Evolutionary conservation across 139 green algal species (phyloP).

Genomic region (Raphidocelis subcapitata): DNA sequence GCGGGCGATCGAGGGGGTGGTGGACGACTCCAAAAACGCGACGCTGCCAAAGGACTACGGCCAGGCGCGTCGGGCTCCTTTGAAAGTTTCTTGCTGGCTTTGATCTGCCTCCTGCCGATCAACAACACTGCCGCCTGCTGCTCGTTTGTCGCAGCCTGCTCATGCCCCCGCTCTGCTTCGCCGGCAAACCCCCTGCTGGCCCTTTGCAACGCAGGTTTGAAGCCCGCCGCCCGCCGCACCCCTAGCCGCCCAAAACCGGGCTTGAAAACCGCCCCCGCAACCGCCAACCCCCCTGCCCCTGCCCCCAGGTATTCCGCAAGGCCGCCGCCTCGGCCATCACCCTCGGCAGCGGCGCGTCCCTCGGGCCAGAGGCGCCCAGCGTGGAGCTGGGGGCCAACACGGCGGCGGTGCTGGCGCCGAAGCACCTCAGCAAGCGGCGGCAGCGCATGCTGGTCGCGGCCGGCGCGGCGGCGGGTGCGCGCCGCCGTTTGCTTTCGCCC

Average conservation of each 20-base stretch:
- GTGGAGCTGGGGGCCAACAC: slow-evolving; percentile 92
- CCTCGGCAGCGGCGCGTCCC: slow-evolving; percentile 75
- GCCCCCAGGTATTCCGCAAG: slow-evolving; percentile 52
- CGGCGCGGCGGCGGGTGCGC: slow-evolving; percentile 76
- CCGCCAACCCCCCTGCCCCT: too few species aligned
- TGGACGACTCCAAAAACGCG: slow-evolving; percentile 51
- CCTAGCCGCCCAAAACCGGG: too few species aligned
- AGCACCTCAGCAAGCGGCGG: slow-evolving; percentile 56
- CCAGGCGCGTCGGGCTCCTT: slow-evolving; percentile 23
- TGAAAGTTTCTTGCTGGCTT: too few species aligned
- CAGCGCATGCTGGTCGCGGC: slow-evolving; percentile 83
- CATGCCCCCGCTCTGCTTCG: too few species aligned
- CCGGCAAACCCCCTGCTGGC: too few species aligned
- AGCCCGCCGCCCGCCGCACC: too few species aligned
- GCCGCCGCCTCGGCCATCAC: slow-evolving; percentile 68
- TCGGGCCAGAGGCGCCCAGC: slow-evolving; percentile 91
- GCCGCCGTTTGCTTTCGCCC: too few species aligned
- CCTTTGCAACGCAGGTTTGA: too few species aligned
- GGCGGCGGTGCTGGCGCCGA: slow-evolving; percentile 55
- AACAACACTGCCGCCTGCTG: too few species aligned
- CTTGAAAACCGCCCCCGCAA: too few species aligned
- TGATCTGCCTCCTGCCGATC: too few species aligned
- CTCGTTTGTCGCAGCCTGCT: too few species aligned
- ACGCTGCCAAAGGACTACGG: slow-evolving; percentile 47
- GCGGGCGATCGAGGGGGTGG: slow-evolving; percentile 53